phyloP scores from a whole-genome alignment of 805 yeast genomes.

The Teunomyces lycoperdinae region DNA sequence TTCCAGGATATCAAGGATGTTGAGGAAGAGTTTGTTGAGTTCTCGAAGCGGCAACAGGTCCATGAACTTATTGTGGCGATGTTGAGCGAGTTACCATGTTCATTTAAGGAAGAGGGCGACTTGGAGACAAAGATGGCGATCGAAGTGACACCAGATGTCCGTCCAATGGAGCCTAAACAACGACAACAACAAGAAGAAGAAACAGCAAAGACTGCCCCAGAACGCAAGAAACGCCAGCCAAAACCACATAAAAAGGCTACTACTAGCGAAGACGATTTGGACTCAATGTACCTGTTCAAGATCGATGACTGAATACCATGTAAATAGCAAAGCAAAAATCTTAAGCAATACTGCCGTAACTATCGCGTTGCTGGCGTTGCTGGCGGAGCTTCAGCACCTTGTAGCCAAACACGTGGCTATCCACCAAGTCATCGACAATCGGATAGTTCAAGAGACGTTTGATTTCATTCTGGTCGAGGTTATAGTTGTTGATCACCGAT shows the following conservation, averaged over 20 bases:
- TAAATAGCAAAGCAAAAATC: constrained; percentile 1
- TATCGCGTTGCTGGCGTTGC: constrained; percentile 16
- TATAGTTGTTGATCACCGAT: constrained; percentile 28
- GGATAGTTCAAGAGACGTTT: constrained; percentile 40
- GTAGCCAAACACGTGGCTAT: constrained; percentile 40
- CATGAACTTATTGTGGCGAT: constrained; percentile 22
- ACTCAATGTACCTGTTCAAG: constrained; percentile 38
- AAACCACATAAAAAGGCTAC: constrained; percentile 5
- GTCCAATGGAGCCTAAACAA: constrained; percentile 3
- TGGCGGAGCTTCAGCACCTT: constrained; percentile 38
- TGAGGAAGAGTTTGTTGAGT: constrained; percentile 5
- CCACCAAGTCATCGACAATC: constrained; percentile 40
- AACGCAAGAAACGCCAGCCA: constrained; percentile 1
- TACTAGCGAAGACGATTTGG: constrained; percentile 32
- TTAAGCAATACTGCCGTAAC: constrained; percentile 29
- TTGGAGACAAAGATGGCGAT: constrained; percentile 23
- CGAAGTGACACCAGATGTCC: constrained; percentile 11
- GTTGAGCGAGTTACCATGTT: constrained; percentile 30
- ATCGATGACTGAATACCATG: constrained; percentile 29
- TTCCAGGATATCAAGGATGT: constrained; percentile 5
- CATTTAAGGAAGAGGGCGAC: constrained; percentile 25
- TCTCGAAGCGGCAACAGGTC: constrained; percentile 9
- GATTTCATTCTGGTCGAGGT: constrained; percentile 32
- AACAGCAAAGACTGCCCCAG: neutral
- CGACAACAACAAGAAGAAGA: constrained; percentile 2